Evolutionary conservation across 139 green algal genomes (phyloP).

Genomic region (Ettlia oleoabundans): DNA sequence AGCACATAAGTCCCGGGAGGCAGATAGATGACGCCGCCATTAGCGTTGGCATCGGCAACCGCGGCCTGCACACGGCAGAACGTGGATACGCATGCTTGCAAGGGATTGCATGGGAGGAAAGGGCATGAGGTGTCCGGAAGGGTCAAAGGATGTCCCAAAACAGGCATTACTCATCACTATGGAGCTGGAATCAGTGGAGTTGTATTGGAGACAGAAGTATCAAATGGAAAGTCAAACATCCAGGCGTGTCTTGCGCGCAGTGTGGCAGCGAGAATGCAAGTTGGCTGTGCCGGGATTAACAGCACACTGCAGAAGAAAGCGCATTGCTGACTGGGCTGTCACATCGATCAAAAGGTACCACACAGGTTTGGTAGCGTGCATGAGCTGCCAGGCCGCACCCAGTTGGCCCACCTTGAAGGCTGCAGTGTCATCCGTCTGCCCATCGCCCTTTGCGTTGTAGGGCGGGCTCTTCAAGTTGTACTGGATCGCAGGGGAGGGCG

Average conservation of each 20-base stretch:
- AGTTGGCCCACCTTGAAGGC: not conserved
- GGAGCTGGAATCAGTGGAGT: no score
- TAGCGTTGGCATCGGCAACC: not conserved
- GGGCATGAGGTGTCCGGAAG: no score
- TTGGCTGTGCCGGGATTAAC: no score
- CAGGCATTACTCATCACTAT: no score
- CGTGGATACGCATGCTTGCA: not conserved
- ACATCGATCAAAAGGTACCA: no score
- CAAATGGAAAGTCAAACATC: no score
- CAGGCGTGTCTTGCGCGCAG: no score
- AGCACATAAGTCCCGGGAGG: slow-evolving; percentile 1
- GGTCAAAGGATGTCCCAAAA: no score
- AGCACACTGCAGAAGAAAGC: no score
- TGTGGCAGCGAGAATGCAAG: no score
- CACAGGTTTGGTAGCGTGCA: not conserved
- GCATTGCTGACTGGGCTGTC: no score
- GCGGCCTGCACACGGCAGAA: not conserved
- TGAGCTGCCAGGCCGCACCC: not conserved
- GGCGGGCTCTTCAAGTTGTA: not conserved
- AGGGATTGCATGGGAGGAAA: not conserved
- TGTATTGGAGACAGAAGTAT: no score
- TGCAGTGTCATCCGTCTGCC: not conserved
- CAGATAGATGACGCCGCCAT: not conserved
- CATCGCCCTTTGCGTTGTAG: not conserved
- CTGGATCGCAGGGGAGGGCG: not conserved